These are phyloP conservation scores for Teratosphaeria pseudoeucalypti DNA, from an alignment of 2,329 filamentous ascomycete species.

Conservation along the genomic window DNA sequence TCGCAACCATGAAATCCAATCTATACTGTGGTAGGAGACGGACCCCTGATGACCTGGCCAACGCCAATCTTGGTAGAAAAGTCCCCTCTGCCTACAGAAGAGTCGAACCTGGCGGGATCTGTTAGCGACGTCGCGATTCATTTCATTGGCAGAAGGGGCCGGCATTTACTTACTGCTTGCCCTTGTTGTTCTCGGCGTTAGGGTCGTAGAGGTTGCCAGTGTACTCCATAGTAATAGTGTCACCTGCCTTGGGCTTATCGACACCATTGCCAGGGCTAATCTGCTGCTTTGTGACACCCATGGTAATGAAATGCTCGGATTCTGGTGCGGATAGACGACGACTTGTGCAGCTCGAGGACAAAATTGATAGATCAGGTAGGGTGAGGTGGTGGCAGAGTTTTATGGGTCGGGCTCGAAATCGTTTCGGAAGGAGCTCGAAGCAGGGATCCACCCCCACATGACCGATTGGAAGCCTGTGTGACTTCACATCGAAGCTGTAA, in stretches of 20 bases:
- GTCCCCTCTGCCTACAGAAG: conserved; percentile 65
- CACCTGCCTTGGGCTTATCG: conserved; percentile 51
- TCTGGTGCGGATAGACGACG: neutral
- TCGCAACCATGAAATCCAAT: neutral
- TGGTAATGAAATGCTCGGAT: conserved; percentile 15
- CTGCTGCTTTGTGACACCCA: conserved; percentile 58
- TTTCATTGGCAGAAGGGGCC: neutral
- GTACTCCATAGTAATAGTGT: conserved; percentile 81
- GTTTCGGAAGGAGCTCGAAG: neutral
- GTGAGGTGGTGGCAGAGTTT: neutral
- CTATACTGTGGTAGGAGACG: neutral
- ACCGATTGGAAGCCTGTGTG: neutral
- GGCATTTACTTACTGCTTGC: conserved; percentile 51
- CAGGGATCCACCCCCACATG: neutral
- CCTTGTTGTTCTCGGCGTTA: conserved; percentile 50
- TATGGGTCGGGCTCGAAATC: neutral
- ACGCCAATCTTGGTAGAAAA: conserved; percentile 71
- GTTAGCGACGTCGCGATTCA: neutral
- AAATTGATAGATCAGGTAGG: neutral
- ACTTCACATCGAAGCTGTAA: neutral
- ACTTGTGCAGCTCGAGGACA: neutral
- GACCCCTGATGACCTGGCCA: conserved; percentile 78
- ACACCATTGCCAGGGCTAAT: conserved; percentile 51
- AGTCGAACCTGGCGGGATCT: conserved; percentile 64
- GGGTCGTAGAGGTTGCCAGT: conserved; percentile 74